A percentile compares a stretch with the other conserved stretches of the same genome.
These are phyloP conservation scores for Xylaria sp. DNA, from an alignment of 2,329 filamentous ascomycete species.

Conservation along the genomic window DNA sequence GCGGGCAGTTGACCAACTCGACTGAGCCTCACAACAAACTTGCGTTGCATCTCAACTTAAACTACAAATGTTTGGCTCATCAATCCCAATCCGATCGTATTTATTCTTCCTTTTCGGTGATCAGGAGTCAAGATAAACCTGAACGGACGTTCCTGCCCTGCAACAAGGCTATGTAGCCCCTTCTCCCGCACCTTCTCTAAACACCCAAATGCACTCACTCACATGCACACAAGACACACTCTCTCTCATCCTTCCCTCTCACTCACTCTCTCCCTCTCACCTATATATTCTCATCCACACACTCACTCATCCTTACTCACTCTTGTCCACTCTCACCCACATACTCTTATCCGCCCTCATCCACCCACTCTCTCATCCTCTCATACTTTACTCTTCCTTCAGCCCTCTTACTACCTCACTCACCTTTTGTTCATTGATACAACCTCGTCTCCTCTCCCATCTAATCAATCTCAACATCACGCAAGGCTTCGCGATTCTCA, in stretches of 20 bases:
- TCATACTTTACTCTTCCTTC: no score
- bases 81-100: neutral
- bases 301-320: neutral
- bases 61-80: neutral
- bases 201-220: no score
- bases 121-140: neutral
- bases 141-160: neutral
- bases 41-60: neutral
- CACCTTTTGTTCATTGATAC: neutral
- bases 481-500: neutral
- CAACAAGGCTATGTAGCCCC: no score
- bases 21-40: neutral
- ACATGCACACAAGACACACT: no score
- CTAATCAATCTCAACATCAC: neutral
- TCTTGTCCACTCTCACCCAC: neutral
- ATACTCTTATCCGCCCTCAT: neutral
- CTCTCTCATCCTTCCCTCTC: neutral
- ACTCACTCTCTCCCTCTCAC: neutral
- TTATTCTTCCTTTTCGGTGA: neutral
- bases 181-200: no score
- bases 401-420: no score
- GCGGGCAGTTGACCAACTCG: neutral
- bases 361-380: no score
- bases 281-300: neutral
- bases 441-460: neutral